Base-by-base conservation (phyloP, 2,329 filamentous ascomycete genomes). In the Coleophoma crateriformis region DNA sequence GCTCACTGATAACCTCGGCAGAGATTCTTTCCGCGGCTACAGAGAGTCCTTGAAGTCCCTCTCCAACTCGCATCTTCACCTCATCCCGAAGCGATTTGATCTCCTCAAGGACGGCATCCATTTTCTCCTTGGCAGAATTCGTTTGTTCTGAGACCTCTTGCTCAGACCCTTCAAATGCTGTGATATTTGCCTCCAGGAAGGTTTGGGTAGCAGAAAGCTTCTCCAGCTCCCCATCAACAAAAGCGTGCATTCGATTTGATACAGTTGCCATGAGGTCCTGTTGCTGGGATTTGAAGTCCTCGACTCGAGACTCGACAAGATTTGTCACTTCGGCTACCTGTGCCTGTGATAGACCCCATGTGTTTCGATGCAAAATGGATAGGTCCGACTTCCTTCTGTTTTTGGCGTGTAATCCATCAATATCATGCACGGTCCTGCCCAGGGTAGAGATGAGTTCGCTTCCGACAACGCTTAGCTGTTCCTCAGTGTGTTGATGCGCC, bases 91-190 rank as follows among this genome's bases (percentile, higher is more conserved):
- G 76, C n/a, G 81, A 82, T 64, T 91, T 91, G 65, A 97, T 96
- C 64, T 95, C 92, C 61, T 94, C 88, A 10, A 99, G 76, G 2
- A 96, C 85, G n/a, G 81, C 75, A 60, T 96, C 91, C 88, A 96
- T 90, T 50, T 91, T 87, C 44, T 91, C 83, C 61, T 87, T 88
- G 3, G 90, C 86, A 54, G 77, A 74, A 20, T 78, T 74, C 49
- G 84, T 87, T 60, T 87, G 84, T 39, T 79, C 73, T 22, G 87
- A 77, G 14, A 95, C 77, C 57, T 87, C 80, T 46, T 75, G 73
- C 65, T 85, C 84, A 0, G 87, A 88, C 15, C 77, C 73, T 37
- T 82, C 76, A 58, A 96, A 90, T 0, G 77, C 76, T 7, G 76
- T 70, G 8, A 87, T 75, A 61, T 91, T 87, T 42, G 84, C 76